Evolutionary conservation across 345 rosid genomes (phyloP).

Genomic region (Fremontodendron californicum): DNA sequence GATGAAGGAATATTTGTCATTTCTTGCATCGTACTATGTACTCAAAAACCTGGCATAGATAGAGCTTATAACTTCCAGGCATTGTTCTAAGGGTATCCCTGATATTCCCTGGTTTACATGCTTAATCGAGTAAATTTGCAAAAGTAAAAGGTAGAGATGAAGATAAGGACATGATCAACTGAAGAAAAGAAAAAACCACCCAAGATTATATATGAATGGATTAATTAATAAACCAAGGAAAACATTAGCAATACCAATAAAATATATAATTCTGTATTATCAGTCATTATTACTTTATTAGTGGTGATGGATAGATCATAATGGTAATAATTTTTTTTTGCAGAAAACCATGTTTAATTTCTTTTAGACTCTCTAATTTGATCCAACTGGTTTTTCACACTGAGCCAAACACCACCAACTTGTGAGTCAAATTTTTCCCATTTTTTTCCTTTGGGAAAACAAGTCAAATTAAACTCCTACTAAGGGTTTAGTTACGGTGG

Average conservation of each 20-base stretch:
- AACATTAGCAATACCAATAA: neutral
- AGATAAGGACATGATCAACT: neutral
- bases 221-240: neutral
- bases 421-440: neutral
- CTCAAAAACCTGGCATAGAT: neutral
- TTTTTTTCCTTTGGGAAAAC: neutral
- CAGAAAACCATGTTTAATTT: neutral
- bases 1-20: too few species aligned
- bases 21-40: too few species aligned
- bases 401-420: neutral
- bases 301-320: constrained; percentile 17
- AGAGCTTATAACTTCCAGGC: neutral
- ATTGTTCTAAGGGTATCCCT: neutral
- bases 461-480: neutral
- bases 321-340: constrained; percentile 19
- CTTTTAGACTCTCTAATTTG: neutral
- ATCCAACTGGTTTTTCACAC: neutral
- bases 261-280: constrained; percentile 9
- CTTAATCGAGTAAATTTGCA: constrained; percentile 13
- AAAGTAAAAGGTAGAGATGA: neutral
- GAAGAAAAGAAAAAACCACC: neutral
- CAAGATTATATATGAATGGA: neutral
- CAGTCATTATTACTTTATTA: constrained; percentile 22
- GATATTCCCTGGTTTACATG: neutral
- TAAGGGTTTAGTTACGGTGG: neutral